Percentiles rank a stretch among this genome's conserved stretches.
These are phyloP conservation scores for Triangularia verruculosa DNA, from an alignment of 2,329 filamentous ascomycete species.

Conservation along the genomic window DNA sequence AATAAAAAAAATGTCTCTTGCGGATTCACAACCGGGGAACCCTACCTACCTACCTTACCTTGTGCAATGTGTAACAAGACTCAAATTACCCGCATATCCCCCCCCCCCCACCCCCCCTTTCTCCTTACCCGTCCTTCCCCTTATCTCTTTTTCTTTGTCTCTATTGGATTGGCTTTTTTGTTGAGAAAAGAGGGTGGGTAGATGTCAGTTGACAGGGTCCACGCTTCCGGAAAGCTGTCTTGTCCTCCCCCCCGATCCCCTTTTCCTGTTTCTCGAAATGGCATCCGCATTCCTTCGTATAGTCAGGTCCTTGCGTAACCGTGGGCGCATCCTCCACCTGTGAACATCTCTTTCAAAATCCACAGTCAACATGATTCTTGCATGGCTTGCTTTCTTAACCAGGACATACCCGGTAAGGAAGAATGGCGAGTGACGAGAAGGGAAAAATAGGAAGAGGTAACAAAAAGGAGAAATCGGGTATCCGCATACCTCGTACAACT, in stretches of 20 bases:
- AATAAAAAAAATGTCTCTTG: background rate
- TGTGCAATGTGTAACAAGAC: background rate
- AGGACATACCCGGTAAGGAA: background rate
- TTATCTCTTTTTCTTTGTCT: background rate
- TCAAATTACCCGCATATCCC: background rate
- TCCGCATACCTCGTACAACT: slow-evolving; percentile 5
- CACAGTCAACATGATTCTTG: background rate
- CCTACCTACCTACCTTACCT: background rate
- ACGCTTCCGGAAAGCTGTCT: background rate
- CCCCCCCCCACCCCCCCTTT: background rate
- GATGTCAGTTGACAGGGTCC: background rate
- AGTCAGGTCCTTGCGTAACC: background rate
- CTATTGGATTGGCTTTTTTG: background rate
- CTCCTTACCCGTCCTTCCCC: background rate
- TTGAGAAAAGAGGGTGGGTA: background rate
- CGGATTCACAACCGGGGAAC: background rate
- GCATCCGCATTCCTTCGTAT: background rate
- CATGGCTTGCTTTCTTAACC: background rate
- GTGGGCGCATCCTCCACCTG: background rate
- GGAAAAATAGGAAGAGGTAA: background rate
- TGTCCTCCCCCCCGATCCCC: background rate
- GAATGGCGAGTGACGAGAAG: background rate
- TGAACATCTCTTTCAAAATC: background rate
- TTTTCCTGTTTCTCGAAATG: background rate
- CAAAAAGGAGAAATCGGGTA: slow-evolving; percentile 1